These are phyloP conservation scores for Aspergillus nomiae DNA, from an alignment of 2,329 filamentous ascomycete genomes.

Conservation along the genomic window DNA sequence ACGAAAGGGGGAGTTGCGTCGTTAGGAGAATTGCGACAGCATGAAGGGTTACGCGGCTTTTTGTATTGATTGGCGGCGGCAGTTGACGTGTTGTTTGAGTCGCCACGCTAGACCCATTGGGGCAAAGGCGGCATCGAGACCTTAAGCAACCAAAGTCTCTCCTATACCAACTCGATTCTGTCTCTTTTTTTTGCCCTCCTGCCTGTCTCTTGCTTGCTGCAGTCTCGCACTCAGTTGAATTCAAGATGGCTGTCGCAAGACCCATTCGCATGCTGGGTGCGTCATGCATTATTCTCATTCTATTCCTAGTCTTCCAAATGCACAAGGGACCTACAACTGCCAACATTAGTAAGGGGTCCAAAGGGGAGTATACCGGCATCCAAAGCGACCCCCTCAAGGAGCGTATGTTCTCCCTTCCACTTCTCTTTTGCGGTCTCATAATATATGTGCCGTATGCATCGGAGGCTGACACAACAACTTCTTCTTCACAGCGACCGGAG, in stretches of 20 bases:
- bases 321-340: constrained; percentile 51
- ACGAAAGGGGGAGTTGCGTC: background rate
- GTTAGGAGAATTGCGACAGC: background rate
- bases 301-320: constrained; percentile 77
- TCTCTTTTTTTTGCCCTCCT: background rate
- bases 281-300: constrained; percentile 70
- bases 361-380: constrained; percentile 57
- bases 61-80: constrained; percentile 13
- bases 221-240: constrained; percentile 12
- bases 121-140: constrained; percentile 24
- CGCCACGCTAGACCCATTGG: constrained; percentile 27
- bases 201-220: constrained; percentile 12
- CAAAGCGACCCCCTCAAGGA: constrained; percentile 84
- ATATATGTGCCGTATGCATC: background rate
- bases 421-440: background rate
- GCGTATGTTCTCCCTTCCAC: constrained; percentile 58
- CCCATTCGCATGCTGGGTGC: constrained; percentile 79
- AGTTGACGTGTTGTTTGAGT: constrained; percentile 5
- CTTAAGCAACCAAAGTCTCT: constrained; percentile 2
- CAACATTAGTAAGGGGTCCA: constrained; percentile 40
- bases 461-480: constrained; percentile 18
- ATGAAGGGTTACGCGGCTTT: constrained; percentile 15
- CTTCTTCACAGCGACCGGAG: constrained; percentile 67
- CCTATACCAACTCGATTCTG: constrained; percentile 10
- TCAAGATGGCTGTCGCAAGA: constrained; percentile 77